Evolutionary conservation across 805 yeast species (phyloP).

Genomic region (Debaryomyces castellii): DNA sequence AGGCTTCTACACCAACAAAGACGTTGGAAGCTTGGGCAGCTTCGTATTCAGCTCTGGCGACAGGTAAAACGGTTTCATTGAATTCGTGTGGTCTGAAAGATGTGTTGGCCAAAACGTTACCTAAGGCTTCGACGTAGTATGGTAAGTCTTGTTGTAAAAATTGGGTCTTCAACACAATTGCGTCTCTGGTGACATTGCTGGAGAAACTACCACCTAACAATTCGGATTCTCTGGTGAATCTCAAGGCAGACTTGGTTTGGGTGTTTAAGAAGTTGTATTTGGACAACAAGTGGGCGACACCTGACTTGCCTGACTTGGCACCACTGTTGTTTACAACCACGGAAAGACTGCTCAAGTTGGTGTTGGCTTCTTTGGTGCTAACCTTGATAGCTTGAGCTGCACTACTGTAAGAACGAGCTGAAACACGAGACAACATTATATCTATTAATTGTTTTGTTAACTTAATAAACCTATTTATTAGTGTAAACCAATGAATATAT

Average conservation of each 20-base stretch:
- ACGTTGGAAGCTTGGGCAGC: constrained; percentile 51
- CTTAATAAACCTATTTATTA: not conserved
- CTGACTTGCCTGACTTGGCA: constrained; percentile 70
- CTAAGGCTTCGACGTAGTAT: constrained; percentile 83
- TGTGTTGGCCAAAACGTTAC: constrained; percentile 68
- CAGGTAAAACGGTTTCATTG: constrained; percentile 78
- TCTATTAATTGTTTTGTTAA: constrained; percentile 4
- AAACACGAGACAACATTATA: constrained; percentile 41
- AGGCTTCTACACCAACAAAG: constrained; percentile 69
- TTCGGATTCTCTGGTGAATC: constrained; percentile 93
- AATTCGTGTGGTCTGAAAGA: constrained; percentile 82
- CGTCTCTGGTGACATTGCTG: constrained; percentile 77
- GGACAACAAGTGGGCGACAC: constrained; percentile 82
- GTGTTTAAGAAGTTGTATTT: constrained; percentile 85
- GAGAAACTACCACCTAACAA: constrained; percentile 82
- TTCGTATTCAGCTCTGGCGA: constrained; percentile 63
- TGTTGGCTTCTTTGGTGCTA: constrained; percentile 57
- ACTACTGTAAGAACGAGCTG: constrained; percentile 43
- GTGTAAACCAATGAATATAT: not conserved
- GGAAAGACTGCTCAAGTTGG: constrained; percentile 71
- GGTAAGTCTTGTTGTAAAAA: constrained; percentile 90
- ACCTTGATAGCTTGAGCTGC: constrained; percentile 45
- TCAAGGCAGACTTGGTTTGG: constrained; percentile 77
- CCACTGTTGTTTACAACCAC: constrained; percentile 84
- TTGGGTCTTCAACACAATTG: constrained; percentile 72